phyloP scores from a whole-genome alignment of 768 basidiomycete genomes.

The Sarcodon aspratus region DNA sequence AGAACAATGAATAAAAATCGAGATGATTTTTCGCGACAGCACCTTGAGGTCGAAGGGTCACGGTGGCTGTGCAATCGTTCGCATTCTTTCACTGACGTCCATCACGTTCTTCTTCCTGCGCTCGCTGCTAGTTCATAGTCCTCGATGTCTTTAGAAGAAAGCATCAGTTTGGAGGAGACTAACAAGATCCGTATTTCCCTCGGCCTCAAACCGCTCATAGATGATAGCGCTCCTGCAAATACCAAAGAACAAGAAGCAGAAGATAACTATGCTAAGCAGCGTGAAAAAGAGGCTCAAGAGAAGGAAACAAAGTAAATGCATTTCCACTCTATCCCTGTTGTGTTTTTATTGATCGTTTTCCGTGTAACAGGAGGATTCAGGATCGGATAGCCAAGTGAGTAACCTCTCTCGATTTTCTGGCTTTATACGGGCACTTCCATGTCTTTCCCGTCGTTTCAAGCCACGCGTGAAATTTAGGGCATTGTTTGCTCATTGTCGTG shows the following conservation, averaged over 20 bases:
- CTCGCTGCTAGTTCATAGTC: too few relatives aligned
- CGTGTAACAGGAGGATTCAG: conserved; percentile 43
- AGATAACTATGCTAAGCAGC: conserved; percentile 68
- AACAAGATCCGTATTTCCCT: conserved; percentile 92
- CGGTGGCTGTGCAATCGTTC: too few relatives aligned
- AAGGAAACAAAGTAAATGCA: conserved; percentile 61
- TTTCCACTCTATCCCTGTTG: conserved; percentile 6
- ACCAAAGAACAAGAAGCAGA: conserved; percentile 79
- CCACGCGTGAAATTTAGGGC: conserved; percentile 1
- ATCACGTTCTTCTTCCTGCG: too few relatives aligned
- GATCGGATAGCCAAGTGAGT: conserved; percentile 87
- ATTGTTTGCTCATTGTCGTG: conserved; percentile 21
- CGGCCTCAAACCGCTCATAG: conserved; percentile 88
- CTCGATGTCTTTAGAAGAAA: conserved; percentile 58
- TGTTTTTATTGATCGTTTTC: conserved; percentile 15
- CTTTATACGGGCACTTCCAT: conserved; percentile 16
- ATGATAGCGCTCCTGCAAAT: conserved; percentile 59
- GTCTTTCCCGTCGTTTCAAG: conserved; percentile 16
- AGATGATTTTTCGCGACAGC: too few relatives aligned
- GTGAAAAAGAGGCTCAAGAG: conserved; percentile 59
- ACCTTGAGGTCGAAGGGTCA: too few relatives aligned
- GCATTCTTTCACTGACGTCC: too few relatives aligned
- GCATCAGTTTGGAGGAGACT: conserved; percentile 88
- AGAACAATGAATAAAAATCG: too few relatives aligned
- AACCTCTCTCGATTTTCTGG: conserved; percentile 4